Base-by-base conservation (phyloP, 139 green algal species). In the Tetraselmis striata region DNA sequence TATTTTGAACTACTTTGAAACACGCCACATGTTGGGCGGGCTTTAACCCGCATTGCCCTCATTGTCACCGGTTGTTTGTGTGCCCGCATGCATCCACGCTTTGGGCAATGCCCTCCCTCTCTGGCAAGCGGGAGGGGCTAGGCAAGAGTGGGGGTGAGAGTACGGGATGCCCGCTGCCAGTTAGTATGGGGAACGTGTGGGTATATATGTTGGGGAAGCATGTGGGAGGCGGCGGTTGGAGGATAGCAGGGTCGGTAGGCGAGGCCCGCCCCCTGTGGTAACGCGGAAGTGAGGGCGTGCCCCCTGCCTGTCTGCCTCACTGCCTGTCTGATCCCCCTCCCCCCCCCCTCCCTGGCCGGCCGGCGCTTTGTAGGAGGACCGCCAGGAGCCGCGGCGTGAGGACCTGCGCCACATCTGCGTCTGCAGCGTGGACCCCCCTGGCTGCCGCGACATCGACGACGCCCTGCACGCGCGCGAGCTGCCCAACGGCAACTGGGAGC, bases 361-460 rank as follows among this genome's bases (percentile, higher is more conserved):
- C 45, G 11, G 45, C 45, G 45, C 45, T 2, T n/a, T 80, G 77
- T 28, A 32, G 29, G 45, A 67, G 45, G 45, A 67, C 11, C 45
- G 45, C 18, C 5, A 67, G 11, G 45, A 67, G 45, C 18, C 45
- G 45, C 11, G 28, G 28, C 76, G 76, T 30, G 80, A 83, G 29
- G 94, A 97, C 83, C 82, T 96, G 82, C 87, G 92, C 0, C 81
- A 93, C 79, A 81, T 95, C 27, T 83, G 78, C 78, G 86, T 97
- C 2, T 95, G 91, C 85, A 91, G 80, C 30, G 92, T 98, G 31
- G 95, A 98, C 85, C 95, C 95, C 0, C 93, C 94, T 11, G 94
- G 93, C 27, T 98, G 95, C 88, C 96, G 92, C 77, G 95, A 98
- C 85, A 97, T 98, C 59, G 95, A 98, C 81, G 95, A 98, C 77